A percentile compares a stretch with the other conserved stretches of the same genome.
phyloP scores from a whole-genome alignment of 495 filamentous ascomycete genomes.

The Aspergillus avenaceus region DNA sequence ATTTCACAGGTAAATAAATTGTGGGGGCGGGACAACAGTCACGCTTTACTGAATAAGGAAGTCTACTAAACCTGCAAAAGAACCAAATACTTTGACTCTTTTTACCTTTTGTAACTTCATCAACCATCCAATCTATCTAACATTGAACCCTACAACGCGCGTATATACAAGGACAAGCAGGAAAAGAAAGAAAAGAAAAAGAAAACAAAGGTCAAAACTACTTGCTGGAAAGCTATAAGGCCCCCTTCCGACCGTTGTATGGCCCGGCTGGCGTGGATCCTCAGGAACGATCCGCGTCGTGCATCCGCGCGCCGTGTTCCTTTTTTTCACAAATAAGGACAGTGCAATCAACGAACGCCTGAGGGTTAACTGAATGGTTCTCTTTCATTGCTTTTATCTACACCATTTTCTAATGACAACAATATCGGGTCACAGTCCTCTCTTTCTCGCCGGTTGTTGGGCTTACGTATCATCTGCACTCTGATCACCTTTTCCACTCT shows the following conservation, averaged over 20 bases:
- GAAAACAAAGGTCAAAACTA: no score
- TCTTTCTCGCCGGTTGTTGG: neutral
- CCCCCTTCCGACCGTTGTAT: neutral
- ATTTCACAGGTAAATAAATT: no score
- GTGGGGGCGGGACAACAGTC: neutral
- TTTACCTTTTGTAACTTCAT: neutral
- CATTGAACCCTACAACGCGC: neutral
- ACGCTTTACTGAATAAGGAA: neutral
- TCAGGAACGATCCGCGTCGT: neutral
- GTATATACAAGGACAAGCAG: no score
- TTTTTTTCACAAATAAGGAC: neutral
- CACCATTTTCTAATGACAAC: neutral
- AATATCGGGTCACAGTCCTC: no score
- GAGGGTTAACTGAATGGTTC: neutral
- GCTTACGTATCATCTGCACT: neutral
- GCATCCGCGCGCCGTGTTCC: constrained; percentile 4
- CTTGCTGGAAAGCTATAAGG: neutral
- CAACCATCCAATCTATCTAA: neutral
- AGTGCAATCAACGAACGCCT: neutral
- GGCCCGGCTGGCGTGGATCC: neutral
- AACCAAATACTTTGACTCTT: neutral
- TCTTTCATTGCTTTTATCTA: neutral
- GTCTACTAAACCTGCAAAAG: neutral
- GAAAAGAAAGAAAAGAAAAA: no score
- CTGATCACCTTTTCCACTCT: neutral